These are phyloP conservation scores for Leishmania tropica DNA, from an alignment of 208 protist species.

Conservation along the genomic window DNA sequence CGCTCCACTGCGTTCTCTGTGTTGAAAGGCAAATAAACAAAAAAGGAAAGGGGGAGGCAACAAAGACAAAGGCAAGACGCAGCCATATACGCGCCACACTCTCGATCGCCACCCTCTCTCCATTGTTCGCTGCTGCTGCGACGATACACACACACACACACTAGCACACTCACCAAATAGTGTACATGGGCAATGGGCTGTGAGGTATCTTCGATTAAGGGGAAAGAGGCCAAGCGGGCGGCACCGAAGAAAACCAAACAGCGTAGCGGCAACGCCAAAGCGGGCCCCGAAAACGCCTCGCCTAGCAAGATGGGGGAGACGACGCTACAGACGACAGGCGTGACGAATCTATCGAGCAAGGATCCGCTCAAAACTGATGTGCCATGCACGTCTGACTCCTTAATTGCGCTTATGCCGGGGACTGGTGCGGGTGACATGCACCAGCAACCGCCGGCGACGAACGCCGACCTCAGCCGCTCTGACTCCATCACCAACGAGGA, in stretches of 20 bases:
- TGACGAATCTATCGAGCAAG: not conserved
- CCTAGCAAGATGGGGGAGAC: not conserved
- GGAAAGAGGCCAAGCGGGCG: not conserved
- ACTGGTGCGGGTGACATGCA: not conserved
- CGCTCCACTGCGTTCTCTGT: not conserved
- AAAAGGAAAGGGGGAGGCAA: not conserved
- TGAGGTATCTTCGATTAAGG: constrained; percentile 3
- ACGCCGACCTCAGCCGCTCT: constrained; percentile 1
- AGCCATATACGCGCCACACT: not conserved
- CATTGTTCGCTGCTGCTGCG: not conserved
- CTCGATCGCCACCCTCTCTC: not conserved
- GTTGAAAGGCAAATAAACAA: not conserved
- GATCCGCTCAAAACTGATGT: too few species aligned
- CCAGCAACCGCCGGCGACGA: not conserved
- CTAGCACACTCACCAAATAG: not conserved
- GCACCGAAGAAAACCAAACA: not conserved
- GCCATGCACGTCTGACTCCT: not conserved
- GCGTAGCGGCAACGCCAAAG: not conserved
- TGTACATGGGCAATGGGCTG: constrained; percentile 1
- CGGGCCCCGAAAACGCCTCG: not conserved
- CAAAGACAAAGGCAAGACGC: not conserved
- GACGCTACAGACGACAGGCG: not conserved
- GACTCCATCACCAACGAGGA: constrained; percentile 12
- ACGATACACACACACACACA: not conserved
- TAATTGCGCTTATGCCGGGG: not conserved